phyloP scores from a whole-genome alignment of 768 basidiomycete genomes.

The Naganishia onofrii region DNA sequence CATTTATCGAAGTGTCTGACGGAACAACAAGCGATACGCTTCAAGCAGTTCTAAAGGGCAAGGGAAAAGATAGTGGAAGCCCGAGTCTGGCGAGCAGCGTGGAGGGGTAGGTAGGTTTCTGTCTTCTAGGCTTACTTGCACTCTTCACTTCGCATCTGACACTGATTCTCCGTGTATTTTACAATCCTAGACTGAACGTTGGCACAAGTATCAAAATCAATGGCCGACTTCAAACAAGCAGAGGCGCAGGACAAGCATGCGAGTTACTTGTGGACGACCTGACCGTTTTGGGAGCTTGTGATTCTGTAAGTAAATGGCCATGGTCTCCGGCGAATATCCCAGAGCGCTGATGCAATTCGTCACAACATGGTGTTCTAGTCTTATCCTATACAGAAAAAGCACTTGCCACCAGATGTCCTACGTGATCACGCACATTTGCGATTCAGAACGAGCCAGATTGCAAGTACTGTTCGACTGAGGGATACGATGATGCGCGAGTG shows the following conservation, averaged over 20 bases:
- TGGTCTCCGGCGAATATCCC: slow-evolving; percentile 7
- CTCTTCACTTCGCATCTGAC: not conserved
- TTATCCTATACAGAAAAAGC: slow-evolving; percentile 91
- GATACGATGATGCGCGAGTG: slow-evolving; percentile 61
- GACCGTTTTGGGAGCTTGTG: slow-evolving; percentile 60
- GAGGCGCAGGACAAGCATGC: slow-evolving; percentile 58
- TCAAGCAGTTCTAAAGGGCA: slow-evolving; percentile 71
- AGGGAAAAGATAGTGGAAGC: slow-evolving; percentile 9
- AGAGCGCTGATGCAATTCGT: not conserved
- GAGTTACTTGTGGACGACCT: slow-evolving; percentile 60
- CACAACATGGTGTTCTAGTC: slow-evolving; percentile 54
- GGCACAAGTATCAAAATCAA: slow-evolving; percentile 60
- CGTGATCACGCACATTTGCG: slow-evolving; percentile 86
- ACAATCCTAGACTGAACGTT: slow-evolving; percentile 5
- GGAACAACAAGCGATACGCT: slow-evolving; percentile 69
- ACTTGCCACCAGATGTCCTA: slow-evolving; percentile 71
- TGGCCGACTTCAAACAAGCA: slow-evolving; percentile 58
- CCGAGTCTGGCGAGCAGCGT: slow-evolving; percentile 7
- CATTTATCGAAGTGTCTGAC: slow-evolving; percentile 74
- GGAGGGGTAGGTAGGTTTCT: slow-evolving; percentile 30
- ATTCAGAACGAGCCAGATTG: slow-evolving; percentile 68
- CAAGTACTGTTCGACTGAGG: slow-evolving; percentile 73
- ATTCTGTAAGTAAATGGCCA: slow-evolving; percentile 55
- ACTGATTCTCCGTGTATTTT: not conserved
- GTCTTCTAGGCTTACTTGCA: not conserved